phyloP scores from a whole-genome alignment of 192 early-diverging fungal genomes.

The Linnemannia schmuckeri region DNA sequence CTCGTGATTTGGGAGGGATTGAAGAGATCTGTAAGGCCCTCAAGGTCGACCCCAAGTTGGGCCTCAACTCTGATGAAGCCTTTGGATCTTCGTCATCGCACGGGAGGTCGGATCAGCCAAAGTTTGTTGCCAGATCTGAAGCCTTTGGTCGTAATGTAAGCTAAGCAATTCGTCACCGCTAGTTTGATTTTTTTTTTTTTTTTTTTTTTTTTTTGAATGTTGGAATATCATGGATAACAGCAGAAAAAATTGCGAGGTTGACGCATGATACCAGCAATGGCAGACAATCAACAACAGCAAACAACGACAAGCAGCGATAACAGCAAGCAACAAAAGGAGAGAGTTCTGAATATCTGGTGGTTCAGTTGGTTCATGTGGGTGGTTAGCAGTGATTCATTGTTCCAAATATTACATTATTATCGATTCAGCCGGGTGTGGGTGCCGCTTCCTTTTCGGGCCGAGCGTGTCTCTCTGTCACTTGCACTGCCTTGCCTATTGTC shows the following conservation, averaged over 20 bases:
- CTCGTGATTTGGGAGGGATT: conserved; percentile 71
- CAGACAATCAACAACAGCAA: neutral
- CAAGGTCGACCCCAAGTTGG: conserved; percentile 70
- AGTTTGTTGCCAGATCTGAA: conserved; percentile 57
- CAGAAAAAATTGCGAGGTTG: neutral
- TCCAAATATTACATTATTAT: neutral
- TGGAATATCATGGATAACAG: neutral
- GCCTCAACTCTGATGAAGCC: conserved; percentile 67
- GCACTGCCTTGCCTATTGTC: neutral
- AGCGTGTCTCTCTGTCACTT: neutral
- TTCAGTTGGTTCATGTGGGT: neutral
- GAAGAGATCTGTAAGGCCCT: conserved; percentile 70
- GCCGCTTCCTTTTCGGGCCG: neutral
- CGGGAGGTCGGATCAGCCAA: conserved; percentile 14
- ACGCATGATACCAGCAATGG: neutral
- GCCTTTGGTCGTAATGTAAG: conserved; percentile 63
- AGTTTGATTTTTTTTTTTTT: neutral
- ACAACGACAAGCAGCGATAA: neutral
- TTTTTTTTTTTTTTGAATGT: neutral
- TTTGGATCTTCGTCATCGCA: neutral
- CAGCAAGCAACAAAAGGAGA: too few species aligned
- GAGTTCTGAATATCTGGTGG: neutral
- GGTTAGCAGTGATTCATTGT: neutral
- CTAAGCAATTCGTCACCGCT: neutral
- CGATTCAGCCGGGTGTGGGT: neutral